These are phyloP conservation scores for Pueraria montana DNA, from an alignment of 306 rosid genomes.

Conservation along the genomic window DNA sequence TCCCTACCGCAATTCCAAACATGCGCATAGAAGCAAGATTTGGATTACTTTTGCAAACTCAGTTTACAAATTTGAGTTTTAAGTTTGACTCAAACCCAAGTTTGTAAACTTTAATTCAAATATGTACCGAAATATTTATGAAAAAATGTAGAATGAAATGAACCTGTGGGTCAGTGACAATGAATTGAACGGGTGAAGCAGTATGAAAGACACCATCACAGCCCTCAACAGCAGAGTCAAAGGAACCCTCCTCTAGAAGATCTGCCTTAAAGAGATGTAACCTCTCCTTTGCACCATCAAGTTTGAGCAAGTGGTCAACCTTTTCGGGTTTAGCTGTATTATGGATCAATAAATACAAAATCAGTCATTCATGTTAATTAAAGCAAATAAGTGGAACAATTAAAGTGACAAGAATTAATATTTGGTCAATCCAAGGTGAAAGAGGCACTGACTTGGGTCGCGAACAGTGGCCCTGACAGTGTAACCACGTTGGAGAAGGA, in stretches of 20 bases:
- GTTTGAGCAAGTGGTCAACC: conserved; percentile 55
- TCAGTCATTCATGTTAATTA: neutral
- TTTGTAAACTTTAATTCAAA: too few relatives aligned
- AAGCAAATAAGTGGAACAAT: too few relatives aligned
- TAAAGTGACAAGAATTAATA: too few relatives aligned
- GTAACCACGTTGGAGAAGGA: conserved; percentile 63
- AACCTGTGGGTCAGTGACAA: conserved; percentile 61
- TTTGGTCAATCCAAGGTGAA: too few relatives aligned
- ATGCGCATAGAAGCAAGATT: too few relatives aligned
- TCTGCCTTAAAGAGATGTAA: conserved; percentile 60
- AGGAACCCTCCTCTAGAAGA: conserved; percentile 65
- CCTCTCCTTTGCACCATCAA: conserved; percentile 69
- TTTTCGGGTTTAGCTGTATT: conserved; percentile 46
- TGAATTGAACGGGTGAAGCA: conserved; percentile 53
- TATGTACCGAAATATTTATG: too few relatives aligned
- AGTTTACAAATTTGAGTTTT: too few relatives aligned
- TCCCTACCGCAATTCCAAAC: too few relatives aligned
- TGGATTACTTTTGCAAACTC: too few relatives aligned
- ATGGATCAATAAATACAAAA: neutral
- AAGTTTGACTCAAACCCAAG: too few relatives aligned
- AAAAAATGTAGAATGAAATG: neutral
- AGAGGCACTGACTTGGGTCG: conserved; percentile 44
- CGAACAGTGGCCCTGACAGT: conserved; percentile 64
- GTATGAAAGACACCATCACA: conserved; percentile 69
- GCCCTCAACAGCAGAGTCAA: conserved; percentile 56